A percentile compares a stretch with the other conserved stretches of the same genome.
phyloP scores from a whole-genome alignment of 1,284 basidiomycete species.

The Heliocybe sulcata region DNA sequence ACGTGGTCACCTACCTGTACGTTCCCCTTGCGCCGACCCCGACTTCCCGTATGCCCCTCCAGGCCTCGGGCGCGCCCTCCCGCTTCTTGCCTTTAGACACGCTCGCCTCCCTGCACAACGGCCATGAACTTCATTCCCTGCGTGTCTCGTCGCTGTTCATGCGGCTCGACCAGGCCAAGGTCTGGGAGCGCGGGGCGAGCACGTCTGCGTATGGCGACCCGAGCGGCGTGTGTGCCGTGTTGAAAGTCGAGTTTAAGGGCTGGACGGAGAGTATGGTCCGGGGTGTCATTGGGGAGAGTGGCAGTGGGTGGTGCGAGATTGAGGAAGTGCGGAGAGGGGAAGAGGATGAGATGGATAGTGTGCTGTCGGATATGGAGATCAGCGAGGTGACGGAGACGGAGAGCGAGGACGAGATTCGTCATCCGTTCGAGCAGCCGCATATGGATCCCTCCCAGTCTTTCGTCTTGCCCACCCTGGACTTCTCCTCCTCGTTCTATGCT shows the following conservation, averaged over 20 bases:
- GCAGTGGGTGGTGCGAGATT: conserved; percentile 64
- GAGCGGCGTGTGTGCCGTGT: conserved; percentile 43
- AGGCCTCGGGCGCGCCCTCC: conserved; percentile 21
- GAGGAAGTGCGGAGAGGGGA: conserved; percentile 40
- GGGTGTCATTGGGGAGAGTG: conserved; percentile 57
- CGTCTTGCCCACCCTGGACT: conserved; percentile 63
- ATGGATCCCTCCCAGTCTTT: conserved; percentile 50
- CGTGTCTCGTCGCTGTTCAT: conserved; percentile 64
- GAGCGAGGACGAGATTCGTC: conserved; percentile 14
- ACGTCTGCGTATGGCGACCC: conserved; percentile 50
- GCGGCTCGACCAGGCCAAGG: conserved; percentile 54
- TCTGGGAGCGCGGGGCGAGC: conserved; percentile 55
- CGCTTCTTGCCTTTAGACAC: conserved; percentile 50
- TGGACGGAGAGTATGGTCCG: conserved; percentile 60
- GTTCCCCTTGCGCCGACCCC: conserved; percentile 71
- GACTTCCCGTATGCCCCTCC: conserved; percentile 52
- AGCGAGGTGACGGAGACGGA: conserved; percentile 13
- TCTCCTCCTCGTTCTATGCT: conserved; percentile 35
- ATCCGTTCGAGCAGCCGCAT: conserved; percentile 16
- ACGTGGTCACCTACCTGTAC: conserved; percentile 59
- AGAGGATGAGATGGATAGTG: conserved; percentile 20
- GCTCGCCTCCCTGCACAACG: conserved; percentile 41
- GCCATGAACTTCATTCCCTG: conserved; percentile 46
- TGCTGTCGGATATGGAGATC: conserved; percentile 16
- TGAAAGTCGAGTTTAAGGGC: conserved; percentile 61